Base-by-base conservation (phyloP, 129 eudicot species). In the Helichrysum umbraculigerum region DNA sequence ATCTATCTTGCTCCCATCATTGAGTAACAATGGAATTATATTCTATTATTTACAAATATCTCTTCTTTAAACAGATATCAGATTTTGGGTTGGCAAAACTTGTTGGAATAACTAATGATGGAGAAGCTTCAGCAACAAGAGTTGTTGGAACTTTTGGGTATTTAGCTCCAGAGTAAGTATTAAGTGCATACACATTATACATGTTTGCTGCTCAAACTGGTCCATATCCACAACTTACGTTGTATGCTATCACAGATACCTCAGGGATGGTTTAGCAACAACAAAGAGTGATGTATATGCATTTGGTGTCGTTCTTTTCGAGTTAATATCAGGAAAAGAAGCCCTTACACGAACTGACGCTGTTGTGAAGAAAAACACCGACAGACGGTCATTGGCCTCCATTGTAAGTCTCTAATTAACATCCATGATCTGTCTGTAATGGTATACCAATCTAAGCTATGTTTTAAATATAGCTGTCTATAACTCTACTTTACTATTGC, bases 121-220 rank as follows among this genome's bases (percentile, higher is more conserved):
- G 86, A 30, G 97, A 94, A 81, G 90, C 84, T 67, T 89, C 97
- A 34, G 89, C 88, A 41, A 94, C 96, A 41, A 86, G 92, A 83
- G 97, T 94, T 62, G 99, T 94, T 56, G 99, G 99, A 77, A 94
- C 99, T 30, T 91, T 83, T 64, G 99, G 99, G 70, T 94, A 94
- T 81, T 84, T 94, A 71, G 97, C 99, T 81, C 99, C 99, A 7
- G 99, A 94, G 99, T 94, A 87, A 82, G 98, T 81, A 41, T 64
- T 94, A 87, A 82, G 97, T 81, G 34, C 64, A n/a, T 50, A 4
- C 22, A 60, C 54, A 47, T 11, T 14, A 47, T 19, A 39, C 28
- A 7, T 20, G 54, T 51, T 60, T 42, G 39, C 77, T 30, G 58
- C 57, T 68, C 21, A 56, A 30, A 64, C 33, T 21, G 2, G 8